These are phyloP conservation scores for Camptophora hylomeconis DNA, from an alignment of 2,329 filamentous ascomycete species.

Conservation along the genomic window DNA sequence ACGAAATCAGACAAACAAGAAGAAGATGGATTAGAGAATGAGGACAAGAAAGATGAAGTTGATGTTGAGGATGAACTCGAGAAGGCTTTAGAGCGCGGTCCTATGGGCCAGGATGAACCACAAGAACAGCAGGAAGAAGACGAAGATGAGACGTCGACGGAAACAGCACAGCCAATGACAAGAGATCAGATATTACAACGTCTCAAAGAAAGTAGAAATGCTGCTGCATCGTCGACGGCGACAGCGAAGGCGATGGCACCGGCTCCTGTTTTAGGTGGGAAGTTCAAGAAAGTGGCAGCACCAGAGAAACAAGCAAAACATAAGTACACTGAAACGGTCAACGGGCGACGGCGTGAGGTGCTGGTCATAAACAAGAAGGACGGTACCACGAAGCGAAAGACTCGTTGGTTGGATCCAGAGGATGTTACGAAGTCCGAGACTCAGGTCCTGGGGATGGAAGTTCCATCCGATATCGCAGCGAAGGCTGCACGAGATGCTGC, in stretches of 20 bases:
- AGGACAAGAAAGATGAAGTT: slow-evolving; percentile 14
- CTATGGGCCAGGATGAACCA: slow-evolving; percentile 12
- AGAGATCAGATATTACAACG: slow-evolving; percentile 48
- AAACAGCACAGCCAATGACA: slow-evolving; percentile 31
- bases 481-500: slow-evolving; percentile 18
- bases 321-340: slow-evolving; percentile 40
- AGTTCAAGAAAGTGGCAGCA: slow-evolving; percentile 41
- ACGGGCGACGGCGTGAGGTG: slow-evolving; percentile 41
- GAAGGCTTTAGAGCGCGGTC: slow-evolving; percentile 25
- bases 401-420: slow-evolving; percentile 37
- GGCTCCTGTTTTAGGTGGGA: slow-evolving; percentile 38
- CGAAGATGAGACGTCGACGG: slow-evolving; percentile 21
- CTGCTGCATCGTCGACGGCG: slow-evolving; percentile 23
- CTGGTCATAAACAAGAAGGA: slow-evolving; percentile 45
- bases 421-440: slow-evolving; percentile 21
- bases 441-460: slow-evolving; percentile 38
- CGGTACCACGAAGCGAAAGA: slow-evolving; percentile 49
- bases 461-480: slow-evolving; percentile 30
- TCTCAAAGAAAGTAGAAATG: slow-evolving; percentile 40
- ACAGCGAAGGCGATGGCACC: slow-evolving; percentile 30
- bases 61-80: slow-evolving; percentile 53
- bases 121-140: slow-evolving; percentile 12
- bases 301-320: slow-evolving; percentile 22
- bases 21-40: slow-evolving; percentile 20
- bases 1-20: slow-evolving; percentile 21